Evolutionary conservation across 371 early-diverging fungal species (phyloP), one percentile per base, ranked within the genome.

Genomic region (Mortierella sp.): DNA sequence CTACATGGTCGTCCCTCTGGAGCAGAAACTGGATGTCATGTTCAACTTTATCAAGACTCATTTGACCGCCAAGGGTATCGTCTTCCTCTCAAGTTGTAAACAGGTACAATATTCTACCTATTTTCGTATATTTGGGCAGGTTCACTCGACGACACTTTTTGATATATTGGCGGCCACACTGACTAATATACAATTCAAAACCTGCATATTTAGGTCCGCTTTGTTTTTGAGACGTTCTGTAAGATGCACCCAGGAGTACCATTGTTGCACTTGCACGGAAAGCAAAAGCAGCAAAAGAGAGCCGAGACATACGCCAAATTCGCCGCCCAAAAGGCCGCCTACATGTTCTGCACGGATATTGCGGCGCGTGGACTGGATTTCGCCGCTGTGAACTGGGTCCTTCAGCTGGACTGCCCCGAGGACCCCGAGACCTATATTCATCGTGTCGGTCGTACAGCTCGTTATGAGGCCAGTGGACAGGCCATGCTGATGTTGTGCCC

Each of bases 341-440:
- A 95, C 54, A 81, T 99, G 74, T 95, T 99, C 84, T 95, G 97
- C 77, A 99, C 99, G 0, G 99, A 99, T 88, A 94, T 99, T 78
- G 99, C 99, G 26, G 97, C 98, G 10, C 95, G 98, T 85, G 99
- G 99, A 47, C 91, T 99, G 58, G 99, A 99, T 90, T 99, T 99
- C 88, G 97, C 99, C 14, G 95, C 97, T 14, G 99, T 99, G 13
- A 98, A 99, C 88, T 97, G 98, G 97, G 99, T 99, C 14, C 90
- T 99, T 68, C 99, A 99, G 85, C 89, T 97, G 72, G 99, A 99
- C 89, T 96, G 98, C 79, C 99, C 99, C 47, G 98, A 99, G 88
- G 97, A 97, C 88, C 94, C 95, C 19, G 97, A 95, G 72, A 99
- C 98, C 0, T 99, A 99, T 91, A 96, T 99, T 85, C 99, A 99